phyloP scores from a whole-genome alignment of 2,329 filamentous ascomycete species.

The Colletotrichum tamarilloi region DNA sequence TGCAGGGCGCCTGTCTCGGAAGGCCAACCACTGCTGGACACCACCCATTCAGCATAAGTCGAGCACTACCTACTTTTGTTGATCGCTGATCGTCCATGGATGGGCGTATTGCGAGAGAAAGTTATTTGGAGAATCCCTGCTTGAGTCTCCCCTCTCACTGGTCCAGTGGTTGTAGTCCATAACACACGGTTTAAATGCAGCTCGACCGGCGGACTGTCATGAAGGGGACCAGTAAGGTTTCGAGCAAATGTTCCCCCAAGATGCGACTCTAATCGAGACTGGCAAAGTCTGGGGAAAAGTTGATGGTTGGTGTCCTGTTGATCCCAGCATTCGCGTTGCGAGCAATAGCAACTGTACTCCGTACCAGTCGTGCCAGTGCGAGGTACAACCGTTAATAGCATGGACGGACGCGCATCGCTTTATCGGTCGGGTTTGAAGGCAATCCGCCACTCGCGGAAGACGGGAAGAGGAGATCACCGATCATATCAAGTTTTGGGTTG shows the following conservation, averaged over 20 bases:
- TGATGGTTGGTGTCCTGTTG: background rate
- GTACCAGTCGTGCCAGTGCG: no score
- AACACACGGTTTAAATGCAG: slow-evolving; percentile 1
- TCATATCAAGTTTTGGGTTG: background rate
- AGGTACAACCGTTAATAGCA: background rate
- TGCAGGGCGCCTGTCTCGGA: slow-evolving; percentile 9
- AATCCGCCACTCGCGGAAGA: slow-evolving; percentile 16
- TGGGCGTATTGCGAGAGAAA: background rate
- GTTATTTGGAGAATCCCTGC: slow-evolving; percentile 28
- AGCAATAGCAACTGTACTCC: background rate
- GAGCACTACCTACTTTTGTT: background rate
- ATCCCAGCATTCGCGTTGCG: background rate
- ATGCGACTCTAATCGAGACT: background rate
- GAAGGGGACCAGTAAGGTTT: background rate
- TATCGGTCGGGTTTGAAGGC: background rate
- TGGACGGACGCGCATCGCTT: background rate
- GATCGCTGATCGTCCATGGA: slow-evolving; percentile 5
- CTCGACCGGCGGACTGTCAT: background rate
- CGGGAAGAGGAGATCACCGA: slow-evolving; percentile 12
- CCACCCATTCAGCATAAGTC: background rate
- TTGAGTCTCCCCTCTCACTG: background rate
- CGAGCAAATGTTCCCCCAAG: background rate
- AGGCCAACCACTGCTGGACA: background rate
- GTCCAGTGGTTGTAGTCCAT: background rate
- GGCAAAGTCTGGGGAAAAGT: background rate